These are phyloP conservation scores for Penicillium sp. DNA, from an alignment of 2,329 filamentous ascomycete genomes.

Conservation along the genomic window DNA sequence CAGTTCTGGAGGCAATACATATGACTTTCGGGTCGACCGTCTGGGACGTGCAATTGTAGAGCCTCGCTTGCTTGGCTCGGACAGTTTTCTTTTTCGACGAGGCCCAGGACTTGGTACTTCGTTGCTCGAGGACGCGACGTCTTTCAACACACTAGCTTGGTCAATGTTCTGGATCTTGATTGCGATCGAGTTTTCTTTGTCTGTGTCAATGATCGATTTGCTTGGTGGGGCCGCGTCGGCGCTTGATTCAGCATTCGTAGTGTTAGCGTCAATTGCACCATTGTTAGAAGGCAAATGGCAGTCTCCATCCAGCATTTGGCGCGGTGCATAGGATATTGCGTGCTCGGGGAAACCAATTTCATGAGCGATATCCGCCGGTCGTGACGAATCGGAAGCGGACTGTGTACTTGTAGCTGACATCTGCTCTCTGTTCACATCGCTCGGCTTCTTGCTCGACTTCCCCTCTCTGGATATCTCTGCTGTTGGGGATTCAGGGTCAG, in stretches of 20 bases:
- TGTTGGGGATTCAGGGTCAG: not conserved
- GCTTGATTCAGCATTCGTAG: not conserved
- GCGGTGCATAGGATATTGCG: slow-evolving; percentile 5
- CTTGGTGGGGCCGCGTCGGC: not conserved
- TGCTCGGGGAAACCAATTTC: slow-evolving; percentile 8
- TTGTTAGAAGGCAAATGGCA: not conserved
- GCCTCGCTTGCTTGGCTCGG: slow-evolving; percentile 14
- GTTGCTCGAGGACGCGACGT: not conserved
- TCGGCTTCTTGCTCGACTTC: not conserved
- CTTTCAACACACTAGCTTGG: not conserved
- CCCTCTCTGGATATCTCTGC: not conserved
- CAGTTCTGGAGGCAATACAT: slow-evolving; percentile 13
- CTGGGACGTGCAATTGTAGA: slow-evolving; percentile 15
- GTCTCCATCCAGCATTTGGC: not conserved
- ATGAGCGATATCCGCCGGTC: not conserved
- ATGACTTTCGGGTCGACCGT: slow-evolving; percentile 16
- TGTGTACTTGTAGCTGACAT: not conserved
- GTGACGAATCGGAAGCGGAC: not conserved
- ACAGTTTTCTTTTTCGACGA: not conserved
- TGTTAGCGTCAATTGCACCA: not conserved
- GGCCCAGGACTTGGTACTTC: not conserved
- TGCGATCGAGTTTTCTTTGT: not conserved
- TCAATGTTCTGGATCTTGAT: not conserved
- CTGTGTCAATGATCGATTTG: not conserved
- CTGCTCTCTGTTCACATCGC: not conserved